phyloP scores from a whole-genome alignment of 208 protist species.

The Entamoeba invadens region DNA sequence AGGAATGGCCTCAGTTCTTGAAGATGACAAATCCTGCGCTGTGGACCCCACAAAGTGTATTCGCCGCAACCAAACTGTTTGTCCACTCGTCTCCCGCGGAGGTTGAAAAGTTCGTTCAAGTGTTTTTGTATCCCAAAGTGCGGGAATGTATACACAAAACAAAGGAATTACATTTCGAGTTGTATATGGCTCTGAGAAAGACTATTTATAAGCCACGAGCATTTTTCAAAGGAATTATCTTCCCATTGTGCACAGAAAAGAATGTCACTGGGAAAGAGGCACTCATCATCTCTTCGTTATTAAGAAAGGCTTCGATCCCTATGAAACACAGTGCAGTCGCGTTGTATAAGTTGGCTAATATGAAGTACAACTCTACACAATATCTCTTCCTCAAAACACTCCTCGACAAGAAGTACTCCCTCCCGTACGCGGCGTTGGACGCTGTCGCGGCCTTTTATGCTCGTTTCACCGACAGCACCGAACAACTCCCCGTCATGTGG shows the following conservation, averaged over 20 bases:
- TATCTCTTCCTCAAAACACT: slow-evolving; percentile 76
- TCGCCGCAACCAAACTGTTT: slow-evolving; percentile 80
- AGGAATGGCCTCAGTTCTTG: slow-evolving; percentile 86
- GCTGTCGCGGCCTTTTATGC: slow-evolving; percentile 77
- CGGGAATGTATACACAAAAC: slow-evolving; percentile 53
- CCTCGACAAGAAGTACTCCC: slow-evolving; percentile 87
- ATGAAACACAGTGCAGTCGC: slow-evolving; percentile 60
- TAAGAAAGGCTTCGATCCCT: slow-evolving; percentile 68
- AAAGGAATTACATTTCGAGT: slow-evolving; percentile 80
- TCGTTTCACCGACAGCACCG: slow-evolving; percentile 50
- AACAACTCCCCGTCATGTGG: slow-evolving; percentile 78
- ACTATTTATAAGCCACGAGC: slow-evolving; percentile 86
- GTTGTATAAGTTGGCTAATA: slow-evolving; percentile 70
- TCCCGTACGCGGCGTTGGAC: slow-evolving; percentile 78
- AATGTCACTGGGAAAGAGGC: slow-evolving; percentile 77
- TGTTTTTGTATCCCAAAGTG: slow-evolving; percentile 84
- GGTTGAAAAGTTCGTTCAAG: slow-evolving; percentile 56
- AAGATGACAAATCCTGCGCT: slow-evolving; percentile 75
- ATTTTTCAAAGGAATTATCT: slow-evolving; percentile 93
- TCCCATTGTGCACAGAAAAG: slow-evolving; percentile 74
- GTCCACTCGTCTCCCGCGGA: slow-evolving; percentile 5
- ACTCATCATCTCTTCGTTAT: slow-evolving; percentile 67
- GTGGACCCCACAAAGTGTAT: slow-evolving; percentile 77
- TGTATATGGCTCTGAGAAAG: slow-evolving; percentile 89
- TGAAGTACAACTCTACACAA: slow-evolving; percentile 49